Base-by-base conservation (phyloP, 345 rosid species). In the Hibiscus syriacus region DNA sequence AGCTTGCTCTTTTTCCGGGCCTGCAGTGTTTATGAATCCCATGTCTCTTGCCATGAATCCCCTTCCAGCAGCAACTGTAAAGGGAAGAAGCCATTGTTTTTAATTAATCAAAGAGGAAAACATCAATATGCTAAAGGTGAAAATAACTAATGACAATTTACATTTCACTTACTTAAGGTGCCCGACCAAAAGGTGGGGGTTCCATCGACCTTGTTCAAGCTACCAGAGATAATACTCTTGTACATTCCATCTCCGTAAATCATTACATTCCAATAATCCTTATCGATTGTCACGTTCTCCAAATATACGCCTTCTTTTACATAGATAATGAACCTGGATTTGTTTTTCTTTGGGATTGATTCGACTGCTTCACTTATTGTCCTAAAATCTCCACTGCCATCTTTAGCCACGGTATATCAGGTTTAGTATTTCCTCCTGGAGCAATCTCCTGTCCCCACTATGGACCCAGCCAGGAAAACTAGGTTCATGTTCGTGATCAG, bases 1-100 rank as follows among this genome's bases (percentile, higher is more conserved):
- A 38, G 97, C 93, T 70, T 89, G 97, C 1, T 78, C 17, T 73
- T 84, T 87, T 23, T 29, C 34, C 0, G 92, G 85, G 2, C 96
- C 97, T 23, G 97, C 97, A 0, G 78, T 83, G 87, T 91, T 91
- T 0, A 78, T 82, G 70, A 91, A 84, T 23, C 97, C 93, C 1
- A 89, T 89, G 53, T 89, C 91, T 0, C 80, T 74, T 10, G 87
- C 96, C 0, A 89, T 79, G 78, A 91, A 91, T 73, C 81, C 87
- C 53, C 66, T 62, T 13, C 66, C 66, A 6, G 52, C 66, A 6
- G 34, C 66, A 62, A 62, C 66, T 62, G 50, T 10, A 29, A 56
- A 14, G 38, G 8, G 39, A 56, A n/a, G 36, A 29, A 29, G 16
- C 39, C 61, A 29, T 27, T 56, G 11, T 14, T 56, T n/a, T 1